Base-by-base conservation (phyloP, 2,329 filamentous ascomycete genomes). In the Aquanectria penicillioides region DNA sequence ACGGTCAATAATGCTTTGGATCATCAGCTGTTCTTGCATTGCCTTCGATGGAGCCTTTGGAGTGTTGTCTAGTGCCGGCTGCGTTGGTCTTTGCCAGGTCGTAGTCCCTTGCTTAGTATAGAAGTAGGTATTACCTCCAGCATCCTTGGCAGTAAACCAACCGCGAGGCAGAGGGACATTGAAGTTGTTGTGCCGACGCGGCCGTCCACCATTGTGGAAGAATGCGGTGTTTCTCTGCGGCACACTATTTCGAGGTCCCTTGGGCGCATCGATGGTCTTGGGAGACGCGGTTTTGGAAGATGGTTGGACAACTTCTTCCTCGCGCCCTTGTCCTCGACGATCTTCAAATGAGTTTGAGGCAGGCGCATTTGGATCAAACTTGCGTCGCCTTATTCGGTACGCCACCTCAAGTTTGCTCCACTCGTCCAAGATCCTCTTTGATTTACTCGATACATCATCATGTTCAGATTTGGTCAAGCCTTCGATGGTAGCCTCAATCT, bases 341-440 rank as follows among this genome's bases (percentile, higher is more conserved):
- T 86, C 82, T 64, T 88, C 86, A 20, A 85, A 86, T 22, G 85
- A 82, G 65, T 86, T 86, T 25, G 84, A 80, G 38, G 81, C 69
- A 15, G 79, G 78, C 43, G 81, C 85, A 63, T 87, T 88, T 22
- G 89, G 88, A 72, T 94, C 93, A 57, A 91, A 79, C 79, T 97
- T 96, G 79, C 95, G 92, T 56, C 94, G 87, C 31, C 93, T 93
- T 71, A 99, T 99, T 59, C 95, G 89, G 76, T 98, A 99, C 6
- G 88, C 95, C 29, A 96, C 84, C 74, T 97, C 91, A 44, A 99
- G 81, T 69, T 93, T 94, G 73, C 90, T 90, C 95, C 95, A 99
- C 65, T 89, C 89, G 8, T 92, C 87, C 23, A 97, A 79, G 29
- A 99, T 81, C 40, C 85, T 83, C 52, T 84, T 84, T 5, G 94